These are phyloP conservation scores for Puccinia sorghi DNA, from an alignment of 1,284 basidiomycete genomes.

Conservation along the genomic window DNA sequence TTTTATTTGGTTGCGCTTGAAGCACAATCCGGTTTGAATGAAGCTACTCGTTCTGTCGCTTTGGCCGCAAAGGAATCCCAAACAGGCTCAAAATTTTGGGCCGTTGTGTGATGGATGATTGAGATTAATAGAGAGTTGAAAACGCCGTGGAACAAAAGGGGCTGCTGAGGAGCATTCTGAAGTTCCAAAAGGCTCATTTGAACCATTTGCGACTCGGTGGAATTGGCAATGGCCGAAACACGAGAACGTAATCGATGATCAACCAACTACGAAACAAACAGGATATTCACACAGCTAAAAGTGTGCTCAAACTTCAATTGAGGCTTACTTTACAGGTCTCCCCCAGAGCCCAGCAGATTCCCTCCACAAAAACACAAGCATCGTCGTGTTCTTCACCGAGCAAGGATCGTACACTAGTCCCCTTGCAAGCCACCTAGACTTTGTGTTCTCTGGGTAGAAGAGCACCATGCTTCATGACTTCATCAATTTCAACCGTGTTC, in stretches of 20 bases:
- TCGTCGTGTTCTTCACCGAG: slow-evolving; percentile 40
- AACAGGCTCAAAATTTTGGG: slow-evolving; percentile 32
- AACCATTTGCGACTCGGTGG: slow-evolving; percentile 14
- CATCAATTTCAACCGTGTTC: slow-evolving; percentile 26
- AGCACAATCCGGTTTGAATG: not conserved
- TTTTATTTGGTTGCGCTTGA: not conserved
- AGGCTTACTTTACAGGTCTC: slow-evolving; percentile 45
- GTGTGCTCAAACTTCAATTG: not conserved
- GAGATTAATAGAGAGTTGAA: slow-evolving; percentile 33
- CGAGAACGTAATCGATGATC: slow-evolving; percentile 47
- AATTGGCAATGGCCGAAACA: slow-evolving; percentile 16
- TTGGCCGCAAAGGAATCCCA: not conserved
- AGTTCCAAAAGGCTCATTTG: slow-evolving; percentile 7
- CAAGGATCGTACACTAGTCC: slow-evolving; percentile 15
- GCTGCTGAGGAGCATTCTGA: not conserved
- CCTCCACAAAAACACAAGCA: slow-evolving; percentile 46
- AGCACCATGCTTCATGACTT: slow-evolving; percentile 25
- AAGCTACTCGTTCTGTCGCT: slow-evolving; percentile 11
- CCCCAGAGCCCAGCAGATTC: slow-evolving; percentile 33
- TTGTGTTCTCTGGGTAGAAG: slow-evolving; percentile 42
- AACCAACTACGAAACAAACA: slow-evolving; percentile 5
- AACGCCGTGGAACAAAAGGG: not conserved
- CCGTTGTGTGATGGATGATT: slow-evolving; percentile 43
- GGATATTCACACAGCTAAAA: slow-evolving; percentile 1
- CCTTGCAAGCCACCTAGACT: slow-evolving; percentile 21